A percentile compares a stretch with the other conserved stretches of the same genome.
Conservation (phyloP, 1,284 basidiomycete genomes). For the Irpex lacteus region DNA sequence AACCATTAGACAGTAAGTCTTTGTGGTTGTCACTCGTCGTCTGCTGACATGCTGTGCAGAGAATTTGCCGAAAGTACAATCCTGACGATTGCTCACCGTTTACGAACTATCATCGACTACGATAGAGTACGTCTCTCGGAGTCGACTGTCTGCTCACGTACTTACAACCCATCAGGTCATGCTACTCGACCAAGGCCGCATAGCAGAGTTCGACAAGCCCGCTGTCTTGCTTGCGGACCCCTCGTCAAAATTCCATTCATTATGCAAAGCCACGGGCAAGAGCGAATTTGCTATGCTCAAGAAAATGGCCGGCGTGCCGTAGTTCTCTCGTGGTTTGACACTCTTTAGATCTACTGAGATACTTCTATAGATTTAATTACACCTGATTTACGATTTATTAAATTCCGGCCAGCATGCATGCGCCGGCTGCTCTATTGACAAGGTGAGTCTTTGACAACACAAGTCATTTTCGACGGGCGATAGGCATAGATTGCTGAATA, state of each 20-base stretch:
- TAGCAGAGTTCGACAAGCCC: slow-evolving; percentile 83
- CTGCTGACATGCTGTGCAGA: slow-evolving; percentile 29
- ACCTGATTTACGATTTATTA: background rate
- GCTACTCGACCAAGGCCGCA: slow-evolving; percentile 83
- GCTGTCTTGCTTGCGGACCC: slow-evolving; percentile 62
- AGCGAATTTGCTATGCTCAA: slow-evolving; percentile 76
- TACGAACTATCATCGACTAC: slow-evolving; percentile 64
- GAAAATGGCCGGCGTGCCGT: slow-evolving; percentile 53
- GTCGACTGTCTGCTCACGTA: no score
- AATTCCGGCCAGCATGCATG: no score
- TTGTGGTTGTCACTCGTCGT: slow-evolving; percentile 8
- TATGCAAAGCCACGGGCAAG: slow-evolving; percentile 83
- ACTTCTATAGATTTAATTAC: background rate
- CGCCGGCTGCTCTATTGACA: no score
- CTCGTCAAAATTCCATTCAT: slow-evolving; percentile 67
- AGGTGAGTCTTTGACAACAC: background rate
- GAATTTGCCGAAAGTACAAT: slow-evolving; percentile 58
- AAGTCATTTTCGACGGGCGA: no score
- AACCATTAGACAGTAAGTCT: slow-evolving; percentile 67
- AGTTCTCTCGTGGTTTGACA: background rate
- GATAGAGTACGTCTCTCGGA: slow-evolving; percentile 39
- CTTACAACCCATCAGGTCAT: slow-evolving; percentile 53
- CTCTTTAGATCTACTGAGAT: background rate
- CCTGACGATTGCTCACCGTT: slow-evolving; percentile 60
- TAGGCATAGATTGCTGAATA: no score